A percentile compares a stretch with the other conserved stretches of the same genome.
phyloP scores from a whole-genome alignment of 2,329 filamentous ascomycete genomes.

The Diplodia scrobiculata region DNA sequence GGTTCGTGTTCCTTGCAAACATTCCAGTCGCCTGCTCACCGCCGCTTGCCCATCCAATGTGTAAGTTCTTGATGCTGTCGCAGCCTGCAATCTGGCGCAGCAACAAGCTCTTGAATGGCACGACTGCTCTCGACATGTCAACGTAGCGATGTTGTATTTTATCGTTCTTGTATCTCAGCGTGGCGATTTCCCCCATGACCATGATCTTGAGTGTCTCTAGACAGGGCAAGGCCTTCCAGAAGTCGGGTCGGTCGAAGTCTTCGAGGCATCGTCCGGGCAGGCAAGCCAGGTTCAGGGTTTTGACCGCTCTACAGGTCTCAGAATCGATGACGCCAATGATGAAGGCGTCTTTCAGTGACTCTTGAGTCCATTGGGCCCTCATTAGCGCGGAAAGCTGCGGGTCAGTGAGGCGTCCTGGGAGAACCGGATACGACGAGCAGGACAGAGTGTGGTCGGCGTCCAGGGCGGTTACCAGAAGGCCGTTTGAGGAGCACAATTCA shows the following conservation, averaged over 20 bases:
- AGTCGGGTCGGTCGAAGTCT: constrained; percentile 58
- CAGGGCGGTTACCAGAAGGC: not conserved
- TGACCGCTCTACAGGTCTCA: constrained; percentile 57
- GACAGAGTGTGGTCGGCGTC: not conserved
- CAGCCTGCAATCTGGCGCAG: constrained; percentile 53
- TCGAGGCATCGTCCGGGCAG: constrained; percentile 64
- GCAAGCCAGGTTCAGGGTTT: constrained; percentile 64
- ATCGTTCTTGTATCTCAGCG: constrained; percentile 55
- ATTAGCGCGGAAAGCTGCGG: constrained; percentile 70
- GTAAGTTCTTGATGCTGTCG: constrained; percentile 59
- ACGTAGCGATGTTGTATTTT: constrained; percentile 49
- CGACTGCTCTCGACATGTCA: constrained; percentile 56
- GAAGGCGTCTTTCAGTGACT: constrained; percentile 68
- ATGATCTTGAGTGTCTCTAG: constrained; percentile 60
- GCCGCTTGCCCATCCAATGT: constrained; percentile 67
- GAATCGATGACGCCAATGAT: constrained; percentile 67
- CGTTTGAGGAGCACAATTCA: not conserved
- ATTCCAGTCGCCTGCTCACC: constrained; percentile 67
- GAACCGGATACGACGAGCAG: constrained; percentile 41
- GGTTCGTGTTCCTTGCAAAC: constrained; percentile 62
- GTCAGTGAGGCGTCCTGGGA: constrained; percentile 59
- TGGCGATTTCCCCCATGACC: constrained; percentile 68
- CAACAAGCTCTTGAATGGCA: constrained; percentile 58
- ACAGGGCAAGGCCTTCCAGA: constrained; percentile 63
- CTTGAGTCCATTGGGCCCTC: constrained; percentile 69